Percentiles rank a stretch among this genome's conserved stretches.
Evolutionary conservation across 768 basidiomycete genomes (phyloP).

Genomic region (Termitomyces sp.): DNA sequence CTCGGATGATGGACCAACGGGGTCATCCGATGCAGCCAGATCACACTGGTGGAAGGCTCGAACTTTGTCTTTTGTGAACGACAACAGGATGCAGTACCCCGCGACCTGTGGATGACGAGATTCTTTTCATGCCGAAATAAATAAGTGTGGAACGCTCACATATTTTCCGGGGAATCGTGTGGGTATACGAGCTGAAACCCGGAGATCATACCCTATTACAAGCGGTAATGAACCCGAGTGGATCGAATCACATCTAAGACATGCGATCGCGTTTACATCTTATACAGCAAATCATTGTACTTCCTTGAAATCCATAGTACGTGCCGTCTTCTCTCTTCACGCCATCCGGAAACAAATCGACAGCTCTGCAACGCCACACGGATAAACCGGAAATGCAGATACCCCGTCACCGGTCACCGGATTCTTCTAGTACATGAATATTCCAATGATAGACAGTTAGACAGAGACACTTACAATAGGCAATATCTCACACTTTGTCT

Average conservation of each 20-base stretch:
- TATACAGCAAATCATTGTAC: constrained; percentile 74
- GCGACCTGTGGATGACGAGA: constrained; percentile 79
- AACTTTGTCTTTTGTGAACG: constrained; percentile 62
- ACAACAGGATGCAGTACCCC: constrained; percentile 78
- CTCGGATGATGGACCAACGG: constrained; percentile 58
- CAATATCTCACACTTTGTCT: constrained; percentile 63
- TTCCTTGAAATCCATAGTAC: constrained; percentile 59
- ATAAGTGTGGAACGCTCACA: background rate
- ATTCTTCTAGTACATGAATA: constrained; percentile 67
- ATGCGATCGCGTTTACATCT: constrained; percentile 85
- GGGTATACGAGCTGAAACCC: constrained; percentile 67
- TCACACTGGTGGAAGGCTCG: constrained; percentile 85
- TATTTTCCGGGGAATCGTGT: constrained; percentile 45
- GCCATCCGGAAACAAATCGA: constrained; percentile 68
- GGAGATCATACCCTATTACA: background rate
- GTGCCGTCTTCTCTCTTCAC: constrained; percentile 64
- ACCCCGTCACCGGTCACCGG: constrained; percentile 79
- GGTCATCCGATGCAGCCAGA: constrained; percentile 74
- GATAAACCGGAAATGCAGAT: constrained; percentile 86
- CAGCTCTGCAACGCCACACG: constrained; percentile 66
- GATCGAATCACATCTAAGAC: constrained; percentile 49
- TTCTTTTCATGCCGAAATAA: constrained; percentile 44
- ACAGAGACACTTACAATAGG: constrained; percentile 47
- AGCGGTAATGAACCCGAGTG: background rate
- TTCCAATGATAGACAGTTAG: background rate